Base-by-base conservation (phyloP, 805 yeast genomes). In the Kluyveromyces lactis region DNA sequence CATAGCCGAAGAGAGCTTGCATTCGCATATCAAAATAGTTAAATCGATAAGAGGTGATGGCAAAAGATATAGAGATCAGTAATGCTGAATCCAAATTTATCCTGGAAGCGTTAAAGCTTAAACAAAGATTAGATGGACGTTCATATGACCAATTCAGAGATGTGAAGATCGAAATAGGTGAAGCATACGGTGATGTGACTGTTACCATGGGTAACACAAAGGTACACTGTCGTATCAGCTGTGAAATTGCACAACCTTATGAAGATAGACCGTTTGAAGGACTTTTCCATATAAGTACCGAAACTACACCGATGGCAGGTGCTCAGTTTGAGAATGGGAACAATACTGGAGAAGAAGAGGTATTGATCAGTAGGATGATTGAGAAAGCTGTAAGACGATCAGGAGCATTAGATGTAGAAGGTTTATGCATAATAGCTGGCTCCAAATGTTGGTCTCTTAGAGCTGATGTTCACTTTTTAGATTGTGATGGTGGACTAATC, bases 231-330 rank as follows among this genome's bases (percentile, higher is more conserved):
- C 61, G 75, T 49, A 79, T 90, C 4, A 77, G 87, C 13, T 82
- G 94, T 9, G 80, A 77, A 38, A 78, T 92, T 11, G 71, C 75
- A 3, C 73, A 75, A 42, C 98, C 98, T 0, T 81, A 72, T 46
- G 95, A 86, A 36, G 95, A 89, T 49, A 71, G 95, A 40, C 97
- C 97, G 0, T 90, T 86, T 56, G 98, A 92, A 60, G 98, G 98
- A 1, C 53, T 83, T 3, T 87, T 92, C 56, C 68, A 73, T 18
- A 87, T 92, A 11, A 75, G 82, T 36, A 83, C 95, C 2, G 97
- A 92, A 53, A 77, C 85, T 31, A 75, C 87, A 16, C 85, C 97
- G 12, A 81, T 90, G 86, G 95, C 96, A 1, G 79, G 87, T 4
- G 81, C 95, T 1, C 70, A 76, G 49, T 87, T 86, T 58, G 95